Conservation (phyloP, 768 basidiomycete species). For the Boletus reticuloceps region DNA sequence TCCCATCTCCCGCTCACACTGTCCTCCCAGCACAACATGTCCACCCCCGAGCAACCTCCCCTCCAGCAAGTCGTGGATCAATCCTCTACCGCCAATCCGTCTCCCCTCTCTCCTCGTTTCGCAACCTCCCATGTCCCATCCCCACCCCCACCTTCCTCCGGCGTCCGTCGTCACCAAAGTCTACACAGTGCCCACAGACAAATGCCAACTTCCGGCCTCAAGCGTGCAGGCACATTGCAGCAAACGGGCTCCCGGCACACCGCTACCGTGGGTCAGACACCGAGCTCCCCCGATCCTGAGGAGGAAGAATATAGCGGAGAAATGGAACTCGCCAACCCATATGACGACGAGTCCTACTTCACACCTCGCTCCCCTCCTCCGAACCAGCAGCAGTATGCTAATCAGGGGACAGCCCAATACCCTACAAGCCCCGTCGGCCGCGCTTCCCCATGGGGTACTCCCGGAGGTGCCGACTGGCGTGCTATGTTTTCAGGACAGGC, state of each 20-base stretch:
- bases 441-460: slow-evolving; percentile 62
- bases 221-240: slow-evolving; percentile 70
- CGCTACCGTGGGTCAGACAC: slow-evolving; percentile 33
- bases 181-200: slow-evolving; percentile 63
- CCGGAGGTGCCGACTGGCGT: slow-evolving; percentile 59
- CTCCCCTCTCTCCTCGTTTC: slow-evolving; percentile 67
- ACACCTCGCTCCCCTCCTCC: slow-evolving; percentile 41
- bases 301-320: slow-evolving; percentile 57
- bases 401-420: slow-evolving; percentile 37
- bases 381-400: slow-evolving; percentile 39
- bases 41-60: slow-evolving; percentile 28
- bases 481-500: slow-evolving; percentile 30
- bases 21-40: slow-evolving; percentile 21
- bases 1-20: background rate
- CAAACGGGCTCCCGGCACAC: slow-evolving; percentile 42
- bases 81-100: slow-evolving; percentile 35
- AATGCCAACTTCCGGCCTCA: slow-evolving; percentile 53
- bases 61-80: slow-evolving; percentile 54
- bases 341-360: slow-evolving; percentile 57
- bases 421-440: slow-evolving; percentile 60
- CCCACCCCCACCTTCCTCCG: slow-evolving; percentile 66
- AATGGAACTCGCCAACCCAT: slow-evolving; percentile 37
- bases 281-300: slow-evolving; percentile 48
- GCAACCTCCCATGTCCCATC: slow-evolving; percentile 53
- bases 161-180: slow-evolving; percentile 77